A percentile compares a stretch with the other conserved stretches of the same genome.
phyloP scores from a whole-genome alignment of 306 rosid species.

The Glycine latifolia region DNA sequence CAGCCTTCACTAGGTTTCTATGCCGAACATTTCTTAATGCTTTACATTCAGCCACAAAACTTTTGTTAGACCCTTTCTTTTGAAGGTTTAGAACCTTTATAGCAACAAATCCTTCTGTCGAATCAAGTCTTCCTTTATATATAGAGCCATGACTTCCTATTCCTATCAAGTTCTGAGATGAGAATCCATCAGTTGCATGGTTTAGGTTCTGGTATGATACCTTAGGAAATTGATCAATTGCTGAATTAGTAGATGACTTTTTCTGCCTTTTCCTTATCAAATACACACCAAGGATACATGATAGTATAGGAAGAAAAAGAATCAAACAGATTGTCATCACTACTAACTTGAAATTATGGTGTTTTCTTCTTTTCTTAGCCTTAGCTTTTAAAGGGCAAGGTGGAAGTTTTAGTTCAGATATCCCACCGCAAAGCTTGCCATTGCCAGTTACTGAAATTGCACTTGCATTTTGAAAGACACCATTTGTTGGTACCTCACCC shows the following conservation, averaged over 20 bases:
- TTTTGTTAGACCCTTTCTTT: conserved; percentile 41
- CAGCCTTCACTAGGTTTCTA: conserved; percentile 28
- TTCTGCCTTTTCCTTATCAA: background rate
- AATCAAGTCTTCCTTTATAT: conserved; percentile 33
- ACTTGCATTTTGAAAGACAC: conserved; percentile 35
- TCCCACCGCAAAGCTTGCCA: conserved; percentile 36
- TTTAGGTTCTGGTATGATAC: conserved; percentile 46
- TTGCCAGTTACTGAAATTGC: background rate
- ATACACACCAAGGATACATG: background rate
- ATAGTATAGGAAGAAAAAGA: conserved; percentile 2
- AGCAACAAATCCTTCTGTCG: background rate
- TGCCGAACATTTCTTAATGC: conserved; percentile 32
- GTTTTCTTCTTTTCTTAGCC: conserved; percentile 5
- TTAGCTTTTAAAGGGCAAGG: conserved; percentile 22
- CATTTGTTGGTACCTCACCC: conserved; percentile 37
- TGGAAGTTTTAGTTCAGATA: conserved; percentile 20
- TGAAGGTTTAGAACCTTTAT: conserved; percentile 45
- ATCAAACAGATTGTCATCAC: background rate
- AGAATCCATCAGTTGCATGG: conserved; percentile 43
- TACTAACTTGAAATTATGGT: background rate
- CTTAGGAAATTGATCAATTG: background rate
- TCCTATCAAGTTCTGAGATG: conserved; percentile 42
- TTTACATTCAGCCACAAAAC: conserved; percentile 39
- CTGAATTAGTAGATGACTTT: background rate
- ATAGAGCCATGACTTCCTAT: conserved; percentile 49